Percentiles rank a stretch among this genome's conserved stretches.
Conservation (phyloP, 768 basidiomycete species). For the Austroboletus festivus region DNA sequence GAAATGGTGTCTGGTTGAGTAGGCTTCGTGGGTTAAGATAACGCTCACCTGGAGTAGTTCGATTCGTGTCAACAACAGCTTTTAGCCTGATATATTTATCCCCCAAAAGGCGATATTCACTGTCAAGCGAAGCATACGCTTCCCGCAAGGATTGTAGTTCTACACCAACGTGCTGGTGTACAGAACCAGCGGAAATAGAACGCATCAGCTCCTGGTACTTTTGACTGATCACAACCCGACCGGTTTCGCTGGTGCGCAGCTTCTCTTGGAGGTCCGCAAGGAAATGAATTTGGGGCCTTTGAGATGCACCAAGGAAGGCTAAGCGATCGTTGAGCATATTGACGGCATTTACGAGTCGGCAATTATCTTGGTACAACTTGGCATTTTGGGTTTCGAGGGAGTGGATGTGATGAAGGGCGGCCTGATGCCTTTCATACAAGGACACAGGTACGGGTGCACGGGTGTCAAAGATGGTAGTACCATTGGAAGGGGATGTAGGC, state of each 20-base stretch:
- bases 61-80: conserved; percentile 2
- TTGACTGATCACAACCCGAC: conserved; percentile 10
- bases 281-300: conserved; percentile 14
- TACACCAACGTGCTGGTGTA: conserved; percentile 12
- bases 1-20: not conserved
- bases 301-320: conserved; percentile 15
- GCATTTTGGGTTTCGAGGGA: conserved; percentile 27
- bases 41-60: conserved; percentile 5
- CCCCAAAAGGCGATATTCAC: conserved; percentile 16
- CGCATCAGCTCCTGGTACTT: conserved; percentile 27
- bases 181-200: conserved; percentile 8
- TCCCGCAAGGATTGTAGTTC: conserved; percentile 20
- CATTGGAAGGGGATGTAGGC: conserved; percentile 3
- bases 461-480: conserved; percentile 27
- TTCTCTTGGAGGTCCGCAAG: conserved; percentile 26
- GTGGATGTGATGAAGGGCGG: conserved; percentile 32
- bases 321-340: conserved; percentile 32
- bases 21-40: not conserved
- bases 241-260: conserved; percentile 22
- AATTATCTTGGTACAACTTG: conserved; percentile 40
- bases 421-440: conserved; percentile 27
- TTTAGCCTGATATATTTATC: conserved; percentile 23
- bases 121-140: conserved; percentile 22
- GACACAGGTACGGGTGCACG: conserved; percentile 45
- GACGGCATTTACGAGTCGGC: conserved; percentile 26